Evolutionary conservation across 768 basidiomycete species (phyloP).

Genomic region (Phallus indusiatus): DNA sequence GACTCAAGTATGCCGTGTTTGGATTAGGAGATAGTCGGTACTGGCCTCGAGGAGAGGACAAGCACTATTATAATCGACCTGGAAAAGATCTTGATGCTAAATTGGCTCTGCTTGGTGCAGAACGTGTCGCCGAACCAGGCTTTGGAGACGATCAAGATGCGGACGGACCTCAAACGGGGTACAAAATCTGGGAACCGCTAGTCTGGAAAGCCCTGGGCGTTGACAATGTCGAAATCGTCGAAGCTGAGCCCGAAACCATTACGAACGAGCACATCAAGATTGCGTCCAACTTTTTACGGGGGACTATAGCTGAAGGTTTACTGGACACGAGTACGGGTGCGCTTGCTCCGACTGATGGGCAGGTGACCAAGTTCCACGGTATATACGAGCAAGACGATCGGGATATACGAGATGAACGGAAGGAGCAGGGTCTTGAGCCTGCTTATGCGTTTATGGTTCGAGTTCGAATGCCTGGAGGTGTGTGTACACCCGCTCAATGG

Average conservation of each 20-base stretch:
- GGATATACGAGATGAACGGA: constrained; percentile 94
- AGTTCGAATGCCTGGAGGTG: constrained; percentile 91
- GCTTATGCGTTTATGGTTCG: constrained; percentile 99
- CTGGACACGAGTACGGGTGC: constrained; percentile 80
- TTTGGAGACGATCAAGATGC: constrained; percentile 97
- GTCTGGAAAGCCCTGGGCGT: constrained; percentile 95
- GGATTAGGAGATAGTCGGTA: constrained; percentile 98
- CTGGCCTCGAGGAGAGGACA: constrained; percentile 95
- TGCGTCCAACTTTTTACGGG: constrained; percentile 85
- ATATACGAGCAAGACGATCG: constrained; percentile 97
- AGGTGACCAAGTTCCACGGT: constrained; percentile 96
- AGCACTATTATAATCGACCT: constrained; percentile 97
- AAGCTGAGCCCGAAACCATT: constrained; percentile 92
- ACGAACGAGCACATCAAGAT: constrained; percentile 99
- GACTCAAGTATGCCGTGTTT: constrained; percentile 76
- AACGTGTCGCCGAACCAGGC: constrained; percentile 66
- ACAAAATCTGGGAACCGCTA: constrained; percentile 89
- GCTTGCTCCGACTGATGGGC: constrained; percentile 83
- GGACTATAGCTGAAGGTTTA: constrained; percentile 90
- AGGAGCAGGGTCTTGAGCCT: constrained; percentile 86
- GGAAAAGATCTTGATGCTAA: constrained; percentile 81
- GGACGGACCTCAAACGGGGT: constrained; percentile 92
- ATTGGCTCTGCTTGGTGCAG: constrained; percentile 69
- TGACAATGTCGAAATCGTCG: constrained; percentile 75
- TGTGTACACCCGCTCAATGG: constrained; percentile 90